These are phyloP conservation scores for Phytopythium chamaehyphon DNA, from an alignment of 352 stramenopile genomes.

Conservation along the genomic window DNA sequence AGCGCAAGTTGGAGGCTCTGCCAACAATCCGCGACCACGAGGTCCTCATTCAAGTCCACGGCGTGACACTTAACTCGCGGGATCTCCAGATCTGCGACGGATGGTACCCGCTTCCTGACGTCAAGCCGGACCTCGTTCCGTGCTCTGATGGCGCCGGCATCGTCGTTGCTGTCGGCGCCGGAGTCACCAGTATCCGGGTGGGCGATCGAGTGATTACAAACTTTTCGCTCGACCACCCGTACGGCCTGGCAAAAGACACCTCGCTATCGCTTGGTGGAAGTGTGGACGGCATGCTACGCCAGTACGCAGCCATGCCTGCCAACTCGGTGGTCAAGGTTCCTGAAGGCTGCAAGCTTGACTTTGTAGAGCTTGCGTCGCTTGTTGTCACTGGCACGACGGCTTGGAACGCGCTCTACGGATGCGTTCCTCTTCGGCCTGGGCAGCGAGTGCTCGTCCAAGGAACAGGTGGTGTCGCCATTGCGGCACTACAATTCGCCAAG, in stretches of 20 bases:
- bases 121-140: slow-evolving; percentile 20
- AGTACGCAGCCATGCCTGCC: slow-evolving; percentile 18
- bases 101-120: slow-evolving; percentile 6
- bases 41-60: slow-evolving; percentile 19
- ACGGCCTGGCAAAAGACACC: slow-evolving; percentile 15
- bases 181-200: slow-evolving; percentile 11
- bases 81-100: slow-evolving; percentile 10
- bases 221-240: slow-evolving; percentile 19
- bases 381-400: slow-evolving; percentile 21
- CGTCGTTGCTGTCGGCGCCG: slow-evolving; percentile 13
- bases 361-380: slow-evolving; percentile 20
- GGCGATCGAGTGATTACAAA: slow-evolving; percentile 25
- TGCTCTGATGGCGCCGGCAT: slow-evolving; percentile 22
- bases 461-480: slow-evolving; percentile 28
- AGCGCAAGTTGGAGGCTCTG: slow-evolving; percentile 3
- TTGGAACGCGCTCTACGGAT: slow-evolving; percentile 26
- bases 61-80: slow-evolving; percentile 17
- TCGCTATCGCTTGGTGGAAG: slow-evolving; percentile 15
- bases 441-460: slow-evolving; percentile 19
- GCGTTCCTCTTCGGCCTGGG: slow-evolving; percentile 15
- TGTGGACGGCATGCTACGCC: slow-evolving; percentile 22
- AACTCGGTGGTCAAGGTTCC: slow-evolving; percentile 23
- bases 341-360: slow-evolving; percentile 14
- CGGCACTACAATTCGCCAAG: slow-evolving; percentile 20
- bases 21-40: slow-evolving; percentile 7